These are phyloP conservation scores for Stephanodiscus triporus DNA, from an alignment of 108 stramenopile genomes.

Conservation along the genomic window DNA sequence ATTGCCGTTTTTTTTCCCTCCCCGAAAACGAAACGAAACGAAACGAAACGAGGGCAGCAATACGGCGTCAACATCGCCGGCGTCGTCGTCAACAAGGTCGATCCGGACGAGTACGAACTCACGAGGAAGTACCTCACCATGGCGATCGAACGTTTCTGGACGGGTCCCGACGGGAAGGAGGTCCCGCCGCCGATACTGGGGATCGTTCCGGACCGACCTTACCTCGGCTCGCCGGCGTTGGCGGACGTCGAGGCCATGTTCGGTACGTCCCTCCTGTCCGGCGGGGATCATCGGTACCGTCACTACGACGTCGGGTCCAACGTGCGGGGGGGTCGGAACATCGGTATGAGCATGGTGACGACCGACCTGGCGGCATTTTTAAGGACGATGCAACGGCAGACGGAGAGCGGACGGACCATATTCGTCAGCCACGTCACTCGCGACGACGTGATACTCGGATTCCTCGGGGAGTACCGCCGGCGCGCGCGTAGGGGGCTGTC, in stretches of 20 bases:
- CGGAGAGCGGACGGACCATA: conserved; percentile 62
- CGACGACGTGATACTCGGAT: conserved; percentile 88
- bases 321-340: conserved; percentile 46
- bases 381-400: conserved; percentile 69
- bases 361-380: conserved; percentile 84
- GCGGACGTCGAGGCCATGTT: conserved; percentile 84
- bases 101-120: conserved; percentile 82
- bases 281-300: conserved; percentile 69
- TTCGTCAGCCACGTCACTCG: conserved; percentile 88
- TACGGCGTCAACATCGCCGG: conserved; percentile 82
- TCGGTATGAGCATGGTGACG: conserved; percentile 81
- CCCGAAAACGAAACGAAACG: too few species aligned
- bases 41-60: conserved; percentile 31
- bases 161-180: conserved; percentile 27
- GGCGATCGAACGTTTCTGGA: conserved; percentile 66
- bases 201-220: conserved; percentile 88
- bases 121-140: conserved; percentile 67
- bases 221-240: conserved; percentile 82
- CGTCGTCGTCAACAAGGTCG: conserved; percentile 92
- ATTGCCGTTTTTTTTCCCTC: background rate
- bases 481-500: conserved; percentile 33
- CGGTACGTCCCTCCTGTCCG: conserved; percentile 64
- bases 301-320: conserved; percentile 70
- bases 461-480: conserved; percentile 75
- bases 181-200: conserved; percentile 83